A percentile compares a stretch with the other conserved stretches of the same genome.
These are phyloP conservation scores for Cyberlindnera euphorbiae DNA, from an alignment of 805 yeast genomes.

Conservation along the genomic window DNA sequence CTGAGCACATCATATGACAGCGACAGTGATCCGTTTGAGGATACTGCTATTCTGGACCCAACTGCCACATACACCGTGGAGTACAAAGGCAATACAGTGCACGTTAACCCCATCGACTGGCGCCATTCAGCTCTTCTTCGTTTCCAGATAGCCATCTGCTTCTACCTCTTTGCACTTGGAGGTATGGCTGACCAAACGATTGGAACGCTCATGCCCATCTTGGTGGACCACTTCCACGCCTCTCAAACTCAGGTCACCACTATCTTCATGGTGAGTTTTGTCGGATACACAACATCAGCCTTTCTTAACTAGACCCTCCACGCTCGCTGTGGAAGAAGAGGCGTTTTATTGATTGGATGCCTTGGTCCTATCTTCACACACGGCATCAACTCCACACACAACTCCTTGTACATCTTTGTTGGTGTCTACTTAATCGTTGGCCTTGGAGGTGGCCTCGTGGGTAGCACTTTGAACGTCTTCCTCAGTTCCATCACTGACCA, in stretches of 20 bases:
- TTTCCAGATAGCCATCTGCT: conserved; percentile 39
- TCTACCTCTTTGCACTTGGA: conserved; percentile 37
- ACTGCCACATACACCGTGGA: conserved; percentile 1
- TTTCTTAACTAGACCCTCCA: conserved; percentile 41
- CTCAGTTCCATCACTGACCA: conserved; percentile 41
- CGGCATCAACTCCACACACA: conserved; percentile 30
- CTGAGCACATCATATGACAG: conserved; percentile 5
- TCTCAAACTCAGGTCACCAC: conserved; percentile 44
- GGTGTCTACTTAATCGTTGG: conserved; percentile 41
- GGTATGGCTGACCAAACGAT: conserved; percentile 60
- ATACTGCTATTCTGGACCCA: conserved; percentile 10
- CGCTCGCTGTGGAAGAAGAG: conserved; percentile 41
- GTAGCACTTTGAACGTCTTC: conserved; percentile 49
- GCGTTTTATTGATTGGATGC: conserved; percentile 36
- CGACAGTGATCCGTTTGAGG: no score
- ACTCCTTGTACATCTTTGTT: conserved; percentile 37
- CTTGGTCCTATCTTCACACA: conserved; percentile 34
- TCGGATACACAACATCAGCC: conserved; percentile 55
- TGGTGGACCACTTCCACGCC: conserved; percentile 43
- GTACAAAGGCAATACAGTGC: conserved; percentile 3
- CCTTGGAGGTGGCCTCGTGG: conserved; percentile 54
- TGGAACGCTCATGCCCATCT: conserved; percentile 53
- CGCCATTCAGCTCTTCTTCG: conserved; percentile 33
- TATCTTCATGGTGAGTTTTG: conserved; percentile 46
- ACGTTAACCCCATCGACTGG: conserved; percentile 14